A percentile compares a stretch with the other conserved stretches of the same genome.
phyloP scores from a whole-genome alignment of 768 basidiomycete genomes.

The Panaeolus cyanescens region DNA sequence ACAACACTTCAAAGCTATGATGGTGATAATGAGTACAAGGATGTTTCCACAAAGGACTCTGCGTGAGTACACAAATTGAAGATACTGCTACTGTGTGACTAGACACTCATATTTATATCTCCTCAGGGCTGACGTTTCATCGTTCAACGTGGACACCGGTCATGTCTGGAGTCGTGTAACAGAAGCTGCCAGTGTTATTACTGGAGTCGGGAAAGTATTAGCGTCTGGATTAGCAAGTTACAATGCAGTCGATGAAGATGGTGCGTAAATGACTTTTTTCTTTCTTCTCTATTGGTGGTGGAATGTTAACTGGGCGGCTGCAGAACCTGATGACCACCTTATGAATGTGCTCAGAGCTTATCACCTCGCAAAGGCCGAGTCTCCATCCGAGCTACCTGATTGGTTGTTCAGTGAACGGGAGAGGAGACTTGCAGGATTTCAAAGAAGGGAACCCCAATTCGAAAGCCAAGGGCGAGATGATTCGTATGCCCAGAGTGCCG shows the following conservation, averaged over 20 bases:
- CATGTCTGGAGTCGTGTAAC: slow-evolving; percentile 54
- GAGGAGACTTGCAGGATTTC: slow-evolving; percentile 23
- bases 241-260: slow-evolving; percentile 45
- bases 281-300: no score
- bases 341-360: slow-evolving; percentile 70
- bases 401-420: slow-evolving; percentile 69
- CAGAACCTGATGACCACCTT: slow-evolving; percentile 60
- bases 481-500: slow-evolving; percentile 5
- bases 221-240: slow-evolving; percentile 39
- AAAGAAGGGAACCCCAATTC: slow-evolving; percentile 15
- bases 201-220: slow-evolving; percentile 62
- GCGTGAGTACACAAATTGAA: background rate
- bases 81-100: background rate
- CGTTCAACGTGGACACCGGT: background rate
- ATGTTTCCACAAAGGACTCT: background rate
- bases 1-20: slow-evolving; percentile 46
- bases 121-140: background rate
- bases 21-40: slow-evolving; percentile 13
- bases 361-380: slow-evolving; percentile 60
- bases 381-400: slow-evolving; percentile 57
- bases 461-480: slow-evolving; percentile 10
- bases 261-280: background rate
- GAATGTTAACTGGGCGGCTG: slow-evolving; percentile 3
- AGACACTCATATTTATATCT: background rate
- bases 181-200: slow-evolving; percentile 52